These are phyloP conservation scores for Claviceps digitariae DNA, from an alignment of 2,329 filamentous ascomycete species.

Conservation along the genomic window DNA sequence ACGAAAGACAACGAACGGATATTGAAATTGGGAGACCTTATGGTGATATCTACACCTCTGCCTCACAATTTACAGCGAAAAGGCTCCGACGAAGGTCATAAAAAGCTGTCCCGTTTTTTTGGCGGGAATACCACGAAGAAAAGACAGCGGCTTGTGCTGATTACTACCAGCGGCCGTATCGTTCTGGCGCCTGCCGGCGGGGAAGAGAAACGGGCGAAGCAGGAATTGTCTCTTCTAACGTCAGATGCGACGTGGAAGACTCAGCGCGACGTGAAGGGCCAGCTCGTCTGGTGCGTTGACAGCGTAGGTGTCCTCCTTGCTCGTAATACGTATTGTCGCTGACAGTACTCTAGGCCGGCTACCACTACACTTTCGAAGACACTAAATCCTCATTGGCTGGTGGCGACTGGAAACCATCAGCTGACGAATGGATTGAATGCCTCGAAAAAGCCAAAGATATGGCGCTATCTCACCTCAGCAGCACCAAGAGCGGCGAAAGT, in stretches of 20 bases:
- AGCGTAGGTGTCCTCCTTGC: slow-evolving; percentile 51
- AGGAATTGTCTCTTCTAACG: slow-evolving; percentile 73
- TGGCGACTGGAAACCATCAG: slow-evolving; percentile 52
- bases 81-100: slow-evolving; percentile 59
- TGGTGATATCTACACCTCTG: slow-evolving; percentile 68
- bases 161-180: slow-evolving; percentile 82
- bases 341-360: slow-evolving; percentile 54
- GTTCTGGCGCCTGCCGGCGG: slow-evolving; percentile 83
- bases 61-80: slow-evolving; percentile 61
- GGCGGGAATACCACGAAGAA: slow-evolving; percentile 85
- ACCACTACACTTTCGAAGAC: slow-evolving; percentile 89
- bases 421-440: slow-evolving; percentile 85
- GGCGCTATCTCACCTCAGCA: slow-evolving; percentile 58
- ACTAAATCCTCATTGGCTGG: slow-evolving; percentile 51
- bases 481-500: slow-evolving; percentile 53
- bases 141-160: slow-evolving; percentile 81
- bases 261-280: slow-evolving; percentile 73
- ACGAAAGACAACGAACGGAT: slow-evolving; percentile 88
- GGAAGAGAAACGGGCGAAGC: slow-evolving; percentile 90
- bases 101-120: slow-evolving; percentile 89
- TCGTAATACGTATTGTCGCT: background rate
- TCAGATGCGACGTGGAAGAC: slow-evolving; percentile 67
- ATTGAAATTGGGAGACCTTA: slow-evolving; percentile 79
- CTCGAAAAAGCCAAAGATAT: slow-evolving; percentile 78
- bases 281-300: slow-evolving; percentile 81